Conservation (phyloP, 2,329 filamentous ascomycete genomes). For the Talaromyces piceae region DNA sequence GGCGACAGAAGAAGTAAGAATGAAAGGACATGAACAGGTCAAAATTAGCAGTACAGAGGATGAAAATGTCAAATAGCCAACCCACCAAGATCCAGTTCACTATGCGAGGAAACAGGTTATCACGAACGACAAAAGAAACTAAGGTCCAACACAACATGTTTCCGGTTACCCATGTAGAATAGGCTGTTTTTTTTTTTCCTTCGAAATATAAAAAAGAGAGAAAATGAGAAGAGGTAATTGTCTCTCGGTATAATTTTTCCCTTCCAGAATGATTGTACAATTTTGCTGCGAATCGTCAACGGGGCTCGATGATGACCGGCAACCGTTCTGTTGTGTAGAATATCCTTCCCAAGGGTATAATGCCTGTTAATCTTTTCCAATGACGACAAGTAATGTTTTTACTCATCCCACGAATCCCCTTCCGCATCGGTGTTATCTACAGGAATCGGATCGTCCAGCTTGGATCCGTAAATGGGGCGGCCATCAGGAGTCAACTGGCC, state of each 20-base stretch:
- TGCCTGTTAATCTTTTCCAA: background rate
- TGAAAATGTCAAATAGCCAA: constrained; percentile 8
- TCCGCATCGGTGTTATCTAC: constrained; percentile 23
- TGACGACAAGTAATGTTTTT: constrained; percentile 5
- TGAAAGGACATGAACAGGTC: constrained; percentile 1
- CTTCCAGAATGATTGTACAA: constrained; percentile 12
- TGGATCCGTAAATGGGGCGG: constrained; percentile 32
- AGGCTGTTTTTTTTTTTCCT: too few species aligned
- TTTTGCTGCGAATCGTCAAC: constrained; percentile 6
- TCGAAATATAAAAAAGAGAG: too few species aligned
- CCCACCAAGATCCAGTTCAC: constrained; percentile 12
- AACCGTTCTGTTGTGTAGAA: constrained; percentile 2
- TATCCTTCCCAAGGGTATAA: constrained; percentile 10
- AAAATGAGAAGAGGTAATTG: background rate
- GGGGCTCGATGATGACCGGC: background rate
- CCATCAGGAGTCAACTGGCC: constrained; percentile 37
- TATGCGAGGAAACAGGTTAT: constrained; percentile 9
- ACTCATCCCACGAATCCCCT: constrained; percentile 29
- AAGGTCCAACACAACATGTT: background rate
- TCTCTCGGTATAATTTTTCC: constrained; percentile 2
- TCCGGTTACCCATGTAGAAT: background rate
- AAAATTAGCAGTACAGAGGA: constrained; percentile 3
- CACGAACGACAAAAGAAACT: background rate
- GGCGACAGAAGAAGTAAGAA: too few species aligned
- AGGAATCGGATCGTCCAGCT: constrained; percentile 27